A percentile compares a stretch with the other conserved stretches of the same genome.
Conservation (phyloP, 1,139 yeast species). For the Nadsonia commutata region DNA sequence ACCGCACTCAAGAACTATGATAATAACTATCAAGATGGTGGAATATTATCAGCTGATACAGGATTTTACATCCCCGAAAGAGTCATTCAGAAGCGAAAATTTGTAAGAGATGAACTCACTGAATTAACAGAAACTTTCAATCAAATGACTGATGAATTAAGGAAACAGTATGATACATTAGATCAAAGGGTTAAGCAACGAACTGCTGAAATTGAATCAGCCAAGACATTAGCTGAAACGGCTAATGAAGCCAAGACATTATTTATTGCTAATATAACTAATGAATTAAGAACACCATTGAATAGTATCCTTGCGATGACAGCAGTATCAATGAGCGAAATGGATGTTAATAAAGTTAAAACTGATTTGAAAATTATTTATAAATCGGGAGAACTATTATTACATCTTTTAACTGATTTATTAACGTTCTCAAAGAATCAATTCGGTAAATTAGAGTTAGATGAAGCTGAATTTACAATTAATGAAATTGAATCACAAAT, state of each 20-base stretch:
- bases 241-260: conserved; percentile 92
- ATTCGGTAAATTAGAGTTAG: conserved; percentile 61
- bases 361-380: conserved; percentile 62
- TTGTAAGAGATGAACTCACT: conserved; percentile 67
- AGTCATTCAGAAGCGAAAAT: conserved; percentile 16
- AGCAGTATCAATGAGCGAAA: conserved; percentile 78
- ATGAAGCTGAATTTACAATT: conserved; percentile 57
- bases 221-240: conserved; percentile 29
- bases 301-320: conserved; percentile 94
- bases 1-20: too few species aligned
- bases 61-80: conserved; percentile 20
- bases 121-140: conserved; percentile 86
- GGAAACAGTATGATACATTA: conserved; percentile 65
- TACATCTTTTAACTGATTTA: conserved; percentile 75
- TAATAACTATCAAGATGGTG: conserved; percentile 1
- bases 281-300: conserved; percentile 80
- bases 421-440: conserved; percentile 79
- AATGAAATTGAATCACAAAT: conserved; percentile 72
- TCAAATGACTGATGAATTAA: conserved; percentile 81
- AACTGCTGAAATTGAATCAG: conserved; percentile 66
- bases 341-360: conserved; percentile 52
- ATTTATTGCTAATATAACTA: conserved; percentile 86
- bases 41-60: conserved; percentile 4
- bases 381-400: conserved; percentile 70
- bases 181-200: conserved; percentile 80